Evolutionary conservation across 495 filamentous ascomycete genomes (phyloP), one percentile per base, ranked within the genome.

Genomic region (Oleoguttula mirabilis): DNA sequence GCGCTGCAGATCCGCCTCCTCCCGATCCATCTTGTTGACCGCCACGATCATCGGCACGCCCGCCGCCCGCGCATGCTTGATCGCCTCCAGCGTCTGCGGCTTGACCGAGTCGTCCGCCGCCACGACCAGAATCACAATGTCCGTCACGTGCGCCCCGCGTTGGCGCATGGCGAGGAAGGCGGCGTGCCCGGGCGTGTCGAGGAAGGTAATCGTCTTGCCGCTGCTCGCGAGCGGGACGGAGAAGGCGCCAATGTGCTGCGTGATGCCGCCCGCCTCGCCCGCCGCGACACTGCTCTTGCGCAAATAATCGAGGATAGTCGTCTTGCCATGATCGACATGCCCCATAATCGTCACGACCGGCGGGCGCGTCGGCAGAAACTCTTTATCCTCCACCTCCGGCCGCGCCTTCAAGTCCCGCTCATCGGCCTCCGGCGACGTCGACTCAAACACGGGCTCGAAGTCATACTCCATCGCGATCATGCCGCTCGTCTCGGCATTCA

Each of bases 281-380:
- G 81, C 84, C 15, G 79, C 92, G 23, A 96, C 78, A 0, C 86
- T 93, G 3, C 86, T 88, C 50, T 94, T 88, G 10, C 92, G 85
- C 22, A 99, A 69, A 66, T 78, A 96, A 50, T 99, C 92, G 7
- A 99, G 68, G 22, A 99, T 75, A 0, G 92, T 96, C 0, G 92
- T 99, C 66, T 99, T 99, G 21, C 92, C 92, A 59, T 99, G 92
- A 57, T 99, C 92, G 52, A 99, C 92, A 51, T 99, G 92, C 5
- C 92, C 92, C 92, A 99, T 99, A 57, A 99, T 96, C 11, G 92
- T 99, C 30, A 99, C 90, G 11, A 99, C 83, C 4, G 92, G 92
- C 6, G 92, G 88, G 30, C 92, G 73, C 5, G 66, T 52, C 1
- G 86, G 87, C 31, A 93, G 59, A 4, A 60, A 45, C 1, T 80